Conservation (phyloP, 176 grass and related monocot species). For the Areca catechu region DNA sequence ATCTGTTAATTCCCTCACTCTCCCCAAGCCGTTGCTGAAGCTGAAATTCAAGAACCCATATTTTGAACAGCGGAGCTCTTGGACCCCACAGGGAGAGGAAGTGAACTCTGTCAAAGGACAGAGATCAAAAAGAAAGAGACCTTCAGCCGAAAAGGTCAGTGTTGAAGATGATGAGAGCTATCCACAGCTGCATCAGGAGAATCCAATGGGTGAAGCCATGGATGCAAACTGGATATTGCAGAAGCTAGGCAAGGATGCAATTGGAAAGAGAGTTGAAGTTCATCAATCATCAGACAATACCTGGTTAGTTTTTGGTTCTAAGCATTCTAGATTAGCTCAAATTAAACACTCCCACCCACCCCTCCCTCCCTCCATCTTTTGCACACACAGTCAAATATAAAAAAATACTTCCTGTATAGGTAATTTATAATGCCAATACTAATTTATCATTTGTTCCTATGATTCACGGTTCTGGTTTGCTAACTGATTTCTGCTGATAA, state of each 20-base stretch:
- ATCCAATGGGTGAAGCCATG: not conserved
- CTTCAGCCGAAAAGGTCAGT: not conserved
- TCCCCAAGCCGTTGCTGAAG: constrained; percentile 71
- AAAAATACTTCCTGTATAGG: no score
- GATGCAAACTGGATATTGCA: constrained; percentile 8
- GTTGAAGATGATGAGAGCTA: not conserved
- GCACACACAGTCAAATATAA: no score
- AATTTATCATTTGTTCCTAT: no score
- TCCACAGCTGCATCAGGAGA: not conserved
- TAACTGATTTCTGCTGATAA: no score
- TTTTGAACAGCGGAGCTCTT: constrained; percentile 65
- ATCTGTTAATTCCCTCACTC: constrained; percentile 41
- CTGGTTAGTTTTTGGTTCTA: constrained; percentile 1
- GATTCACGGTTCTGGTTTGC: no score
- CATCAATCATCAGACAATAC: not conserved
- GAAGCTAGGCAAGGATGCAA: constrained; percentile 11
- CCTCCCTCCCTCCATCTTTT: no score
- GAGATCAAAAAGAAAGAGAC: constrained; percentile 80
- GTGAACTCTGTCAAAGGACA: constrained; percentile 81
- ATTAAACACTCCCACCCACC: no score
- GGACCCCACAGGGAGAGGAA: constrained; percentile 57
- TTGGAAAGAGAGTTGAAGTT: constrained; percentile 12
- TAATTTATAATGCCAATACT: no score
- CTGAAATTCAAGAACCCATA: constrained; percentile 96
- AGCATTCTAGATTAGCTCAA: no score